Percentiles rank a stretch among this genome's conserved stretches.
Evolutionary conservation across 768 basidiomycete species (phyloP).

Genomic region (Sistotremastrum niveocremeum): DNA sequence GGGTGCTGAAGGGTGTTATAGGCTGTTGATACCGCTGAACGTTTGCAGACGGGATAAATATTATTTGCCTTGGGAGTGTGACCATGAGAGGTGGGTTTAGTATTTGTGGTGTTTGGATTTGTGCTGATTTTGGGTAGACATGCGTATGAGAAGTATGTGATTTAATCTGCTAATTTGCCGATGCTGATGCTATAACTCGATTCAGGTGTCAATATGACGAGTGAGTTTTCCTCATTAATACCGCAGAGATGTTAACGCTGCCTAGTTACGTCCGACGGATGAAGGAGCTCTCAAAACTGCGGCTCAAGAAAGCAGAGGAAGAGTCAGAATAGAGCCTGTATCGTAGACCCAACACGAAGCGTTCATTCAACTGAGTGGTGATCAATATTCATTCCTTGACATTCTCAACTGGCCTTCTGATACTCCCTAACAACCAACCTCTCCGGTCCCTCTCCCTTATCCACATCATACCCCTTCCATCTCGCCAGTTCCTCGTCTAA

Average conservation of each 20-base stretch:
- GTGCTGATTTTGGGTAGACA: conserved; percentile 24
- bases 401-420: background rate
- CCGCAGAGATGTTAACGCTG: conserved; percentile 1
- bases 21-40: conserved; percentile 79
- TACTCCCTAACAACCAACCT: background rate
- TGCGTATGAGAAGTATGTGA: conserved; percentile 67
- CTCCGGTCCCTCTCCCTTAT: conserved; percentile 12
- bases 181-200: background rate
- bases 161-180: background rate
- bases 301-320: conserved; percentile 31
- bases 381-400: no score
- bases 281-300: conserved; percentile 70
- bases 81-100: conserved; percentile 42
- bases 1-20: conserved; percentile 17
- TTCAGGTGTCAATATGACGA: conserved; percentile 88
- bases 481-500: conserved; percentile 37
- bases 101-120: no score
- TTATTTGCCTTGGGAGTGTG: conserved; percentile 90
- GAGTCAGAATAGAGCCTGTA: conserved; percentile 4
- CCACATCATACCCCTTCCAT: conserved; percentile 26
- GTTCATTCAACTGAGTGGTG: no score
- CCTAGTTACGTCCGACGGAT: conserved; percentile 75
- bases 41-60: conserved; percentile 63
- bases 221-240: conserved; percentile 32
- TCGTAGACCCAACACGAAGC: no score